Evolutionary conservation across 805 yeast species (phyloP), one percentile per base, ranked within the genome.

Genomic region (Torulaspora indica): DNA sequence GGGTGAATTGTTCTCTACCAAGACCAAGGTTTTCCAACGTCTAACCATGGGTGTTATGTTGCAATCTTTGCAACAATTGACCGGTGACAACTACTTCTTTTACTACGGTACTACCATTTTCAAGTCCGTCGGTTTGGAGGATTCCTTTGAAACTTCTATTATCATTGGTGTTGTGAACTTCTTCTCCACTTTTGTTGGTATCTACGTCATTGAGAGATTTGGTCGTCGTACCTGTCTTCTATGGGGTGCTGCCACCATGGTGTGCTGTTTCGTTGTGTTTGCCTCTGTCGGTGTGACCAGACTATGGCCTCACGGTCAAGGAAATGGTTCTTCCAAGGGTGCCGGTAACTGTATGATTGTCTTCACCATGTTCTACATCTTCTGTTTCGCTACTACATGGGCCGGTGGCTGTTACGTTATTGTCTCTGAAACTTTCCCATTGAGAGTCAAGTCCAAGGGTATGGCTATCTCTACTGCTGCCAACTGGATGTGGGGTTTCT

Each of bases 311-410:
- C 24, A 64, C 34, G 79, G 77, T 60, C 67, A 63, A 51, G 71
- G 69, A 59, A 35, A 50, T 8, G 51, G 52, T 25, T 70, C 79
- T 37, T 66, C 76, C 36, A 72, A 71, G 51, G 71, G 79, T 49
- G 77, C 82, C 38, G 88, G 88, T 68, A 68, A 78, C 60, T 82
- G 78, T 45, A 79, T 82, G 87, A 81, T 82, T 62, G 78, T 79
- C 67, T 73, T 82, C 56, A 73, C 87, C 29, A 79, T 85, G 71
- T 68, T 82, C 57, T 82, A 70, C 73, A 79, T 82, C 51, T 80
- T 81, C 75, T 79, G 73, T 72, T 82, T 82, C 56, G 88, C 88
- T 33, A 75, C 81, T 38, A 78, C 87, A 28, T 82, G 88, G 88
- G 88, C 85, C 52, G 85, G 86, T 58, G 75, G 77, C 57, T 78